Base-by-base conservation (phyloP, 2,329 filamentous ascomycete genomes). In the Ceratocystis colombiana region DNA sequence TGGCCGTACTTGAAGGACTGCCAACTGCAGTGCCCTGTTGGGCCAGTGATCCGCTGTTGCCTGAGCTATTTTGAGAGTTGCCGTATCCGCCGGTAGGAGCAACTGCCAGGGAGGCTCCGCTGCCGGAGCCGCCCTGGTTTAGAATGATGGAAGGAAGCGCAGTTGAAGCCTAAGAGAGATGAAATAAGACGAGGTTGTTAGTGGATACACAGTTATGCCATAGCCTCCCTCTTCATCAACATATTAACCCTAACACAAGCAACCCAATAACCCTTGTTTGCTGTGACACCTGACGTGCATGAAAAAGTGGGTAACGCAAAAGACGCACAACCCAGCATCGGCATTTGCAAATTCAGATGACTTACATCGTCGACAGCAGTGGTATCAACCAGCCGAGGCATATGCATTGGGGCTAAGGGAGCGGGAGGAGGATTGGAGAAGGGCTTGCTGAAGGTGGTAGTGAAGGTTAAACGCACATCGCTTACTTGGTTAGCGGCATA, bases 381-480 rank as follows among this genome's bases (percentile, higher is more conserved):
- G 2, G 53, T 2, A 22, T 22, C 22, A 57, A n/a, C 10, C 15
- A 33, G 53, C 6, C 17, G 53, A 22, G 25, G 12, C 28, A 30
- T 8, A n/a, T 33, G 22, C 37, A 41, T 53, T 53, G 6, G 22
- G 53, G 53, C 5, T 15, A 15, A 30, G 12, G 25, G 22, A 55
- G 25, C 20, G 12, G 12, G 53, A 12, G 53, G 7, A n/a, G 17
- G 4, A 33, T 33, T 46, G 20, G 61, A 30, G 20, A 25, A 45
- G 22, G 7, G 61, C 22, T 46, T 22, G 37, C 3, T 33, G 20
- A 22, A 7, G 37, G 41, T 20, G 17, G 37, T 22, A 17, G 61
- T 48, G 22, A 25, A 33, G 30, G n/a, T 33, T 7, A 33, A 57
- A 57, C 53, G 53, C 30, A 57, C 53, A 57, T 57, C 55, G 55